Evolutionary conservation across 371 early-diverging fungal genomes (phyloP).

Genomic region (Saksenaea vasiformis): DNA sequence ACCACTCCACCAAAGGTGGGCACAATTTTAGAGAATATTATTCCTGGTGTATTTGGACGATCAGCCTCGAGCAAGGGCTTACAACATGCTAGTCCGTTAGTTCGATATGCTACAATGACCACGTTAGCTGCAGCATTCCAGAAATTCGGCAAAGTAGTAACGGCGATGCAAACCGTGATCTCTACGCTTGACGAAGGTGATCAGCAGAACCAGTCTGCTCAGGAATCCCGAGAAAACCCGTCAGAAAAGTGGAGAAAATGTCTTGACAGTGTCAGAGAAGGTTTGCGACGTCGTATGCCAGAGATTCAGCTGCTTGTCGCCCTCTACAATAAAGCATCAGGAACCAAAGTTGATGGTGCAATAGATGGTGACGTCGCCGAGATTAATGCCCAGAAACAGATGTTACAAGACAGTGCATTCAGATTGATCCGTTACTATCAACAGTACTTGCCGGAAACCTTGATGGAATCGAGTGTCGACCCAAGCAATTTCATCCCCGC

Average conservation of each 20-base stretch:
- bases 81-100: slow-evolving; percentile 67
- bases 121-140: slow-evolving; percentile 62
- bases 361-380: slow-evolving; percentile 20
- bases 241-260: slow-evolving; percentile 36
- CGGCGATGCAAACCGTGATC: slow-evolving; percentile 35
- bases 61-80: slow-evolving; percentile 62
- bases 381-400: slow-evolving; percentile 36
- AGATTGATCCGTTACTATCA: slow-evolving; percentile 71
- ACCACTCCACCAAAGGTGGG: slow-evolving; percentile 60
- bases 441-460: slow-evolving; percentile 62
- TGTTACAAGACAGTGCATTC: slow-evolving; percentile 59
- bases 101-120: slow-evolving; percentile 67
- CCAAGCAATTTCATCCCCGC: slow-evolving; percentile 74
- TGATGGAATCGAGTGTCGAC: slow-evolving; percentile 75
- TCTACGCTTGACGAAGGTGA: slow-evolving; percentile 22
- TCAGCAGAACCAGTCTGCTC: not conserved
- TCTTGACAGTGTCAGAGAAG: slow-evolving; percentile 48
- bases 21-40: slow-evolving; percentile 67
- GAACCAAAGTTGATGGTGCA: slow-evolving; percentile 11
- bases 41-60: slow-evolving; percentile 67
- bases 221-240: not conserved
- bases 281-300: slow-evolving; percentile 71
- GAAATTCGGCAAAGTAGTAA: slow-evolving; percentile 58
- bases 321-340: slow-evolving; percentile 43
- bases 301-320: slow-evolving; percentile 71